These are phyloP conservation scores for Murraya koenigii DNA, from an alignment of 345 rosid genomes.

Conservation along the genomic window DNA sequence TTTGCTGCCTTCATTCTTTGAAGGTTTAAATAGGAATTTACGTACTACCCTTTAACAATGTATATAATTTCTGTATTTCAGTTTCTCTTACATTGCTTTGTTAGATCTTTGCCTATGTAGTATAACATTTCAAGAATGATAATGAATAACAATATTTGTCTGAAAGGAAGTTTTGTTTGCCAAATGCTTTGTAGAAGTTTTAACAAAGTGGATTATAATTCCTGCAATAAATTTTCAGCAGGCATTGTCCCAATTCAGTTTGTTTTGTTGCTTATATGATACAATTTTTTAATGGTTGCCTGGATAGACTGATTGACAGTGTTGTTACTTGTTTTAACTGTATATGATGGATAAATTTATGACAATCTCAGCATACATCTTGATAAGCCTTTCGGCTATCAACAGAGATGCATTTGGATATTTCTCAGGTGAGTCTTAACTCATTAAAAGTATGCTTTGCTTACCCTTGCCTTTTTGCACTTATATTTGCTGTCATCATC, in stretches of 20 bases:
- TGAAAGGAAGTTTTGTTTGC: background rate
- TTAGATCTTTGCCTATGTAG: background rate
- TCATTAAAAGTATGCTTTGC: background rate
- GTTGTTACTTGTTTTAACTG: background rate
- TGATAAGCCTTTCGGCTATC: background rate
- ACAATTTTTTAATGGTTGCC: background rate
- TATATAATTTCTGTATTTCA: background rate
- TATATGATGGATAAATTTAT: background rate
- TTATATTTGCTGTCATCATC: background rate
- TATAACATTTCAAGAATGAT: background rate
- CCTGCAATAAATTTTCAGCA: background rate
- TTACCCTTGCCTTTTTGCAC: background rate
- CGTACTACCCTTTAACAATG: background rate
- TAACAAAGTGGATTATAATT: background rate
- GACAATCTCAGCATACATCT: background rate
- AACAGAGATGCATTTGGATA: background rate
- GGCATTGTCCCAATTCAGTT: background rate
- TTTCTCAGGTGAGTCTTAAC: background rate
- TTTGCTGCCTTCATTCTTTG: constrained; percentile 26
- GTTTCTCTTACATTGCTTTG: background rate
- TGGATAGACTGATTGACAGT: background rate
- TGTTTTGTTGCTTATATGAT: background rate
- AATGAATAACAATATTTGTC: background rate
- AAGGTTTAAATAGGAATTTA: constrained; percentile 16
- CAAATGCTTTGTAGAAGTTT: background rate